Evolutionary conservation across 805 yeast genomes (phyloP).

Genomic region (Kazachstania bromeliacearum): DNA sequence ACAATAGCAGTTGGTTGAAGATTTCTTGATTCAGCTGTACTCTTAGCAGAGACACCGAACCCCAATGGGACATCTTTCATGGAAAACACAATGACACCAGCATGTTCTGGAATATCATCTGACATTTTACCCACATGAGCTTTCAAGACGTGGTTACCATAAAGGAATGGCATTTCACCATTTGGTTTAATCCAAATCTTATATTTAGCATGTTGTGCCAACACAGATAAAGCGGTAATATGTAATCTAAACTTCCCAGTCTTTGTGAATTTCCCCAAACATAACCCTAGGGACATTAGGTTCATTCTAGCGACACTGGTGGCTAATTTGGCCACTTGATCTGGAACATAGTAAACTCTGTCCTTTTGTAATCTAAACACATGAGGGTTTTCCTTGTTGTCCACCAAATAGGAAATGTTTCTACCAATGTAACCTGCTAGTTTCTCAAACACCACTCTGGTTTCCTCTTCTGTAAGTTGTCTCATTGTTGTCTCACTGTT

Average conservation of each 20-base stretch:
- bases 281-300: constrained; percentile 85
- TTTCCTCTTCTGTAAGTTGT: constrained; percentile 92
- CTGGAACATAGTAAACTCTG: constrained; percentile 87
- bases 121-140: constrained; percentile 96
- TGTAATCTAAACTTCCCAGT: constrained; percentile 94
- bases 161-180: constrained; percentile 97
- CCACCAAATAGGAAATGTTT: constrained; percentile 79
- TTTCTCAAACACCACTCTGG: constrained; percentile 91
- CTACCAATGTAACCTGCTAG: constrained; percentile 95
- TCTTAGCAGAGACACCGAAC: constrained; percentile 88
- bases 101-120: constrained; percentile 96
- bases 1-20: constrained; percentile 91
- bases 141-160: constrained; percentile 92
- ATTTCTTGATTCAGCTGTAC: constrained; percentile 78
- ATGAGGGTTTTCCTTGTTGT: constrained; percentile 72
- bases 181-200: constrained; percentile 94
- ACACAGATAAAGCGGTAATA: constrained; percentile 75
- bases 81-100: constrained; percentile 84
- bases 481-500: constrained; percentile 50
- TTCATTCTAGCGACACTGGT: constrained; percentile 83
- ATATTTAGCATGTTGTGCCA: constrained; percentile 82
- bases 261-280: constrained; percentile 95
- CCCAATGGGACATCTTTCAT: constrained; percentile 93
- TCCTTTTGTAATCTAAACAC: constrained; percentile 95
- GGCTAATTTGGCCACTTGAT: constrained; percentile 73